Percentiles rank a stretch among this genome's conserved stretches.
Conservation (phyloP, 2,329 filamentous ascomycete species). For the Myrmaecium sp. region DNA sequence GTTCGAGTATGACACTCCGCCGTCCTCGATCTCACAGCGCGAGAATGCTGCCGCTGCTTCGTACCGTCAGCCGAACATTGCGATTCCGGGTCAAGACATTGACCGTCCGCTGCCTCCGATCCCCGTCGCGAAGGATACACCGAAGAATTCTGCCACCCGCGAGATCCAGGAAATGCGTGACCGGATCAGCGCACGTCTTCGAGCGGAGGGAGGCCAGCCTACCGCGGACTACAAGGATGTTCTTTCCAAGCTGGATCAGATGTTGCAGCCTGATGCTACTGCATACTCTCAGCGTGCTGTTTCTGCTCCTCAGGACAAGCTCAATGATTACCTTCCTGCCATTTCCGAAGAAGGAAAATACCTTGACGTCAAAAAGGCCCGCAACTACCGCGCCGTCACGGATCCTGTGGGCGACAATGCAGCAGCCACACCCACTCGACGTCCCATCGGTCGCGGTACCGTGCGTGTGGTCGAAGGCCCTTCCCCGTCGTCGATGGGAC, state of each 20-base stretch:
- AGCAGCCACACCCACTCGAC: too few relatives aligned
- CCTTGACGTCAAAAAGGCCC: constrained; percentile 16
- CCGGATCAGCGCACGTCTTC: constrained; percentile 36
- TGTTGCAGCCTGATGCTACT: constrained; percentile 30
- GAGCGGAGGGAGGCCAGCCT: constrained; percentile 26
- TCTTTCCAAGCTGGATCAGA: constrained; percentile 40
- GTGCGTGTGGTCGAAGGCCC: constrained; percentile 36
- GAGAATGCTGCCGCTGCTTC: constrained; percentile 4
- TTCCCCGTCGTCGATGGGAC: constrained; percentile 21
- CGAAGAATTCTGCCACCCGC: constrained; percentile 34
- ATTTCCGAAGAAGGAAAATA: constrained; percentile 34
- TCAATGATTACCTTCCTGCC: constrained; percentile 25
- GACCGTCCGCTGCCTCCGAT: constrained; percentile 28
- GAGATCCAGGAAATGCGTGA: constrained; percentile 42
- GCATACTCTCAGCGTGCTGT: constrained; percentile 20
- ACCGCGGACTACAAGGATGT: constrained; percentile 40
- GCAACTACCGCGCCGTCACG: constrained; percentile 24
- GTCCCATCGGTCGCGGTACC: constrained; percentile 8
- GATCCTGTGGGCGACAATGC: constrained; percentile 19
- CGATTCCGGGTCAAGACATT: constrained; percentile 3
- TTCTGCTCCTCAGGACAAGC: constrained; percentile 29
- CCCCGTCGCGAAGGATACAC: constrained; percentile 25
- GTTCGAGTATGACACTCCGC: constrained; percentile 33
- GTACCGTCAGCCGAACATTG: constrained; percentile 1
- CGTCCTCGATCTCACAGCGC: constrained; percentile 29